A percentile compares a stretch with the other conserved stretches of the same genome.
These are phyloP conservation scores for Flaveria floridana DNA, from an alignment of 140 eudicot species.

Conservation along the genomic window DNA sequence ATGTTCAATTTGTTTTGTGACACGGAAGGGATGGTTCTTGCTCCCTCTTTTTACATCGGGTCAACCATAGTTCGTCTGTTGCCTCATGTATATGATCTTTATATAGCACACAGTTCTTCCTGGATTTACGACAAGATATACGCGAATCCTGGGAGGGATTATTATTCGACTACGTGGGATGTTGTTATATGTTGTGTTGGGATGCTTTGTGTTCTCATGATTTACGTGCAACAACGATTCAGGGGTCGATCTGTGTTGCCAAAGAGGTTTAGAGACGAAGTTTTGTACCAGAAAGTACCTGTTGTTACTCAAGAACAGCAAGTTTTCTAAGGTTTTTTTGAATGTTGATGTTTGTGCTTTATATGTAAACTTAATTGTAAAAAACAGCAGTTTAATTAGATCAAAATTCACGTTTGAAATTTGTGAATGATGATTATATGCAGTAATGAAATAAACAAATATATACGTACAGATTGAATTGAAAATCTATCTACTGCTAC, in stretches of 20 bases:
- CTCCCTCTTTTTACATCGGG: constrained; percentile 69
- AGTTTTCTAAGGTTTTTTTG: constrained; percentile 14
- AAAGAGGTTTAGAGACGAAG: constrained; percentile 41
- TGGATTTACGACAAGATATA: constrained; percentile 62
- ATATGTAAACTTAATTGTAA: constrained; percentile 19
- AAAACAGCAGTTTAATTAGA: constrained; percentile 12
- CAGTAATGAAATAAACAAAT: background rate
- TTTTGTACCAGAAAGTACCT: constrained; percentile 64
- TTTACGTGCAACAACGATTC: constrained; percentile 67
- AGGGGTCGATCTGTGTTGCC: constrained; percentile 74
- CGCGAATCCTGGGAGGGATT: constrained; percentile 75
- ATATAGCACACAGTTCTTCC: constrained; percentile 52
- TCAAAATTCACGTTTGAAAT: background rate
- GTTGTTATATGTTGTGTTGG: constrained; percentile 52
- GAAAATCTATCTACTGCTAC: constrained; percentile 8
- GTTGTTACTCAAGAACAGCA: constrained; percentile 33
- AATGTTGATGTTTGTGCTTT: constrained; percentile 9
- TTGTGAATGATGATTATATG: background rate
- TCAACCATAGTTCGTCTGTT: constrained; percentile 72
- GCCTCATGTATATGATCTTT: constrained; percentile 80
- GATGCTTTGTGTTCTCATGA: constrained; percentile 41
- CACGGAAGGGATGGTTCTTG: constrained; percentile 51
- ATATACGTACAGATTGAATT: constrained; percentile 31
- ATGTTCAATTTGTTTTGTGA: constrained; percentile 60
- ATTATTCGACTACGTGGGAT: constrained; percentile 71